These are phyloP conservation scores for Cucurbita ficifolia DNA, from an alignment of 306 rosid genomes.

Conservation along the genomic window DNA sequence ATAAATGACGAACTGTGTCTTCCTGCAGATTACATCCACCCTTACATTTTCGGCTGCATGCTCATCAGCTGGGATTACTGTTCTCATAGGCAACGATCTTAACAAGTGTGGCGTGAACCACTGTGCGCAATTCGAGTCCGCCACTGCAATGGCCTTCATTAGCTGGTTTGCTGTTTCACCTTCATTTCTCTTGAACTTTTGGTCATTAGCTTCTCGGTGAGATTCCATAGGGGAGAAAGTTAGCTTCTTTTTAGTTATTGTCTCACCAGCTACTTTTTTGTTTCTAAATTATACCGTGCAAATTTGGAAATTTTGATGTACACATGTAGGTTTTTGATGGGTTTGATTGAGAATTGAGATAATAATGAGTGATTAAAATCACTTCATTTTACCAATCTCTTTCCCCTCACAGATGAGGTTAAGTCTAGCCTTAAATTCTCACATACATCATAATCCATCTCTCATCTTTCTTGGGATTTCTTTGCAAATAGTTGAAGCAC, in stretches of 20 bases:
- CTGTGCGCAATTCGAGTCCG: slow-evolving; percentile 22
- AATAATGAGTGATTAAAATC: neutral
- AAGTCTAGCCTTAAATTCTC: neutral
- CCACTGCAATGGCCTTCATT: slow-evolving; percentile 34
- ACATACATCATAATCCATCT: neutral
- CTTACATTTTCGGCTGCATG: slow-evolving; percentile 33
- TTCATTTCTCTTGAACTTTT: slow-evolving; percentile 27
- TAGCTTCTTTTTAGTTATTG: neutral
- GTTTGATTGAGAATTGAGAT: neutral
- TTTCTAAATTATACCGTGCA: neutral
- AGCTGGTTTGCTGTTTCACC: slow-evolving; percentile 34
- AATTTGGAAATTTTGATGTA: slow-evolving; percentile 5
- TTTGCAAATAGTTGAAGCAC: neutral
- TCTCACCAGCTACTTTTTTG: neutral
- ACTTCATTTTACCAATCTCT: neutral
- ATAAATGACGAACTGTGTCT: neutral
- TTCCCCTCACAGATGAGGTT: neutral
- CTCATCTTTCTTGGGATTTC: neutral
- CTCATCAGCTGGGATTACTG: slow-evolving; percentile 34
- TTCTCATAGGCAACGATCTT: slow-evolving; percentile 25
- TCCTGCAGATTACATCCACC: slow-evolving; percentile 21
- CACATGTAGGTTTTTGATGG: neutral
- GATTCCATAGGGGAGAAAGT: neutral
- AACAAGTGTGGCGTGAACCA: slow-evolving; percentile 18
- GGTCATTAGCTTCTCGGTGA: slow-evolving; percentile 26